A percentile compares a stretch with the other conserved stretches of the same genome.
These are phyloP conservation scores for Boletus huronensis DNA, from an alignment of 768 basidiomycete genomes.

Conservation along the genomic window DNA sequence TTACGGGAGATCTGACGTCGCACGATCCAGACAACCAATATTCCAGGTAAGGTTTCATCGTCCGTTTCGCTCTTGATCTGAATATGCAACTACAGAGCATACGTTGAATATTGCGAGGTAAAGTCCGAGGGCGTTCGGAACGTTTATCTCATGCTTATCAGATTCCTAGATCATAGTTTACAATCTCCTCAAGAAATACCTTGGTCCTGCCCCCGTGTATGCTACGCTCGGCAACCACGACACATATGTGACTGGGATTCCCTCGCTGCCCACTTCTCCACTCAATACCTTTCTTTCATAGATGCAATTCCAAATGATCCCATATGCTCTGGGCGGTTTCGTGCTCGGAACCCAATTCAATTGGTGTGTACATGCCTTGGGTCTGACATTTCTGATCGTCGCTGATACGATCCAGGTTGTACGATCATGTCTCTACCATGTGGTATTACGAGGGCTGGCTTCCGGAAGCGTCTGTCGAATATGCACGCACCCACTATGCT, in stretches of 20 bases:
- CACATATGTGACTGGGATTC: constrained; percentile 44
- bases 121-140: background rate
- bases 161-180: constrained; percentile 49
- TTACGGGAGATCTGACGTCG: constrained; percentile 71
- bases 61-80: background rate
- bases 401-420: constrained; percentile 36
- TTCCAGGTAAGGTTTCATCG: constrained; percentile 41
- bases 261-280: background rate
- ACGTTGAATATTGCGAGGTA: constrained; percentile 60
- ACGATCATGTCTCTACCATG: constrained; percentile 44
- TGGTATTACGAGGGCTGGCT: constrained; percentile 49
- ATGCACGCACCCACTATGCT: constrained; percentile 45
- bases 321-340: constrained; percentile 34
- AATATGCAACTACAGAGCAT: constrained; percentile 39
- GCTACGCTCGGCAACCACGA: constrained; percentile 75
- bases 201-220: constrained; percentile 64
- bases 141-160: background rate
- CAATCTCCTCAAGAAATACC: constrained; percentile 53
- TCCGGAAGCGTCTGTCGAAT: constrained; percentile 33
- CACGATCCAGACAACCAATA: constrained; percentile 69
- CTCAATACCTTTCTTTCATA: background rate
- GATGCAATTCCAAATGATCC: constrained; percentile 35
- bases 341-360: constrained; percentile 38
- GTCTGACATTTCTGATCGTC: background rate
- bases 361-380: constrained; percentile 28